These are phyloP conservation scores for Cardamine resedifolia DNA, from an alignment of 345 rosid genomes.

Conservation along the genomic window DNA sequence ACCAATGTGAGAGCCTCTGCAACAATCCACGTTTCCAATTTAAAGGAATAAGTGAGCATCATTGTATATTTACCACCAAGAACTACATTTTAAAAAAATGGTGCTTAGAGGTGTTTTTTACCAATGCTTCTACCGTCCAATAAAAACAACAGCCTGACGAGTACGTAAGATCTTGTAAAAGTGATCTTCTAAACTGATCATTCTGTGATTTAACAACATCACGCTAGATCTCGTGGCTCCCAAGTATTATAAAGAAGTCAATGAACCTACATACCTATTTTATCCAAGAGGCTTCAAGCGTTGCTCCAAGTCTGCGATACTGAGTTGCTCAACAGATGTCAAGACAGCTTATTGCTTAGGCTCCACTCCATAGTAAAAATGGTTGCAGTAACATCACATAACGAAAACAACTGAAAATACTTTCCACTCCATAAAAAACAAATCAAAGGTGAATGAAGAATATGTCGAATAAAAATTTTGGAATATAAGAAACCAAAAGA, in stretches of 20 bases:
- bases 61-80: background rate
- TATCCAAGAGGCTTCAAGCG: too few species aligned
- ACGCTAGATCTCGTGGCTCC: constrained; percentile 75
- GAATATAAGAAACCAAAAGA: too few species aligned
- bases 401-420: too few species aligned
- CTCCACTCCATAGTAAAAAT: too few species aligned
- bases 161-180: constrained; percentile 74
- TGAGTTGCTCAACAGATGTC: too few species aligned
- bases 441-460: too few species aligned
- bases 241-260: background rate
- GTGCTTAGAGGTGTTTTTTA: constrained; percentile 23
- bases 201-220: constrained; percentile 55
- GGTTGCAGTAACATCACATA: too few species aligned
- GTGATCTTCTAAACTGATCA: constrained; percentile 57
- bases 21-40: constrained; percentile 47
- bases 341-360: too few species aligned
- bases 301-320: too few species aligned
- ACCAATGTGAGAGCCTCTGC: constrained; percentile 68
- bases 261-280: too few species aligned
- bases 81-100: background rate
- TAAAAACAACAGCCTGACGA: constrained; percentile 82
- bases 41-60: constrained; percentile 2
- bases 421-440: too few species aligned
- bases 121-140: constrained; percentile 80
- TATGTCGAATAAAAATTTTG: too few species aligned